These are phyloP conservation scores for Boletus sp. DNA, from an alignment of 768 basidiomycete genomes.

Conservation along the genomic window DNA sequence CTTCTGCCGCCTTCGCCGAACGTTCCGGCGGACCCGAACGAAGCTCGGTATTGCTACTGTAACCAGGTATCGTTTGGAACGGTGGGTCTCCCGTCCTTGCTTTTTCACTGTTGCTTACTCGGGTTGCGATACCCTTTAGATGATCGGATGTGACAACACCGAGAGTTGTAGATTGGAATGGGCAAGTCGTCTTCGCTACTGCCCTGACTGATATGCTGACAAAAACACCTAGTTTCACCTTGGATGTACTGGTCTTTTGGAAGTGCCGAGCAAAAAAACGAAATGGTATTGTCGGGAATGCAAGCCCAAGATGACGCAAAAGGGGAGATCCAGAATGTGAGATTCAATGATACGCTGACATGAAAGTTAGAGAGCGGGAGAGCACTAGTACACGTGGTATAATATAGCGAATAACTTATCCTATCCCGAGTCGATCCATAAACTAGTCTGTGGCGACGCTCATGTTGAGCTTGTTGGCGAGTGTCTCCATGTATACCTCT, in stretches of 20 bases:
- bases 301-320: constrained; percentile 35
- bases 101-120: not conserved
- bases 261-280: constrained; percentile 51
- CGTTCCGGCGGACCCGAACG: constrained; percentile 41
- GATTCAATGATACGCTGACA: not conserved
- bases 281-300: constrained; percentile 79
- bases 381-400: constrained; percentile 16
- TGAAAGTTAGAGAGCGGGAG: not conserved
- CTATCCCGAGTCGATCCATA: not conserved
- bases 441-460: constrained; percentile 33
- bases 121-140: constrained; percentile 40
- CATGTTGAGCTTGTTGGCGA: constrained; percentile 79
- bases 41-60: constrained; percentile 79
- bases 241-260: constrained; percentile 58
- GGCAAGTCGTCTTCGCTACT: constrained; percentile 47
- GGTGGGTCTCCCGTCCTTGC: constrained; percentile 39
- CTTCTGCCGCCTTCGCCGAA: constrained; percentile 15
- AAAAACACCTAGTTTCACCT: constrained; percentile 60
- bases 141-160: constrained; percentile 83
- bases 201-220: not conserved
- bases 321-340: constrained; percentile 33
- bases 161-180: constrained; percentile 74
- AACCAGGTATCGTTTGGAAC: constrained; percentile 77
- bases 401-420: constrained; percentile 20
- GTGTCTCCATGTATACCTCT: constrained; percentile 87